phyloP scores from a whole-genome alignment of 768 basidiomycete genomes.

The Rhizopogon roseolus region DNA sequence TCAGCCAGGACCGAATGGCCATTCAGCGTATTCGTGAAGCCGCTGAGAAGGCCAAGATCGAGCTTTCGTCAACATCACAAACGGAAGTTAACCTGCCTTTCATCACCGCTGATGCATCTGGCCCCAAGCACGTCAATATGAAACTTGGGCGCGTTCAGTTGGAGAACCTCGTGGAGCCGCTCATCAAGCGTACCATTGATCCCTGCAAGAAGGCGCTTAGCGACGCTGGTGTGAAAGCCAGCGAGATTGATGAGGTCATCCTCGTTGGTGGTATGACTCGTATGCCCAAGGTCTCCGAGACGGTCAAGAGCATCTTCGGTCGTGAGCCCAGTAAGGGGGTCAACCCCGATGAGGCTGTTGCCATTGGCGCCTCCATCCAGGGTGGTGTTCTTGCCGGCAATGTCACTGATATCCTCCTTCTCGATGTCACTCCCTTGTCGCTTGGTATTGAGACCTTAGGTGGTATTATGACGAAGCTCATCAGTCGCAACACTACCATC shows the following conservation, averaged over 20 bases:
- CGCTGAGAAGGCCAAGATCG: constrained; percentile 99
- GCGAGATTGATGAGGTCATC: constrained; percentile 94
- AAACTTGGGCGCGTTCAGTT: constrained; percentile 88
- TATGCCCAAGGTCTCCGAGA: constrained; percentile 94
- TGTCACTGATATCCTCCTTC: constrained; percentile 91
- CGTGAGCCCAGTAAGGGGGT: constrained; percentile 98
- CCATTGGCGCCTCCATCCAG: constrained; percentile 97
- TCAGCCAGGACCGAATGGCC: constrained; percentile 87
- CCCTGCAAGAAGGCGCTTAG: constrained; percentile 97
- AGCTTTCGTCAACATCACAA: constrained; percentile 89
- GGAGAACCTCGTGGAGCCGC: constrained; percentile 75
- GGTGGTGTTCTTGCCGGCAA: constrained; percentile 97
- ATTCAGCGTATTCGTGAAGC: constrained; percentile 99
- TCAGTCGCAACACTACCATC: constrained; percentile 97
- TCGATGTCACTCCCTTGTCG: constrained; percentile 95
- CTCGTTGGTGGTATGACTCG: constrained; percentile 98
- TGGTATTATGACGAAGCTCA: constrained; percentile 99
- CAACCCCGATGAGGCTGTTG: constrained; percentile 99
- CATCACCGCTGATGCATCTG: constrained; percentile 93
- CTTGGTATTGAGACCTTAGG: constrained; percentile 96
- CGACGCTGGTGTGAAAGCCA: constrained; percentile 91
- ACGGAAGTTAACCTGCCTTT: constrained; percentile 98
- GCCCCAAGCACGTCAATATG: constrained; percentile 95
- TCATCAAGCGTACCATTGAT: constrained; percentile 87
- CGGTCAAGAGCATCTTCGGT: constrained; percentile 84